phyloP scores from a whole-genome alignment of 306 rosid species.

The Inga oerstediana region DNA sequence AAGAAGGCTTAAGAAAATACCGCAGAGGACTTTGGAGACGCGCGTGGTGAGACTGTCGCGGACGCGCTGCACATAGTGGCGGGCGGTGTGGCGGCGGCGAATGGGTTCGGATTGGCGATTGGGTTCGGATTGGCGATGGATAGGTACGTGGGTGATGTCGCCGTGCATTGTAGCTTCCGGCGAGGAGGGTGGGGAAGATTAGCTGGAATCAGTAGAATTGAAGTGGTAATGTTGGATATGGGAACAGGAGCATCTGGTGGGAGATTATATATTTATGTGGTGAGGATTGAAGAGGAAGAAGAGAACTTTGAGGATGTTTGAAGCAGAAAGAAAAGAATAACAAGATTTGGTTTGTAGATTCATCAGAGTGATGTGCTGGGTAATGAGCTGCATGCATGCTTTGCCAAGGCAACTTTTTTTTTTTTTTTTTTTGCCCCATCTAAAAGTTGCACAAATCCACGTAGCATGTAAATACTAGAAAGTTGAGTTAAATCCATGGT shows the following conservation, averaged over 20 bases:
- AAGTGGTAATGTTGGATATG: neutral
- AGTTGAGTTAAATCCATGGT: too few relatives aligned
- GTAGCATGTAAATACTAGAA: neutral
- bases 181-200: neutral
- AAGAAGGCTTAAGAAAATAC: slow-evolving; percentile 62
- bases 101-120: slow-evolving; percentile 28
- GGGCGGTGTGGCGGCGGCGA: slow-evolving; percentile 64
- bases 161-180: slow-evolving; percentile 38
- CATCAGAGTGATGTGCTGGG: neutral
- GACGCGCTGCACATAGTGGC: slow-evolving; percentile 71
- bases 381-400: slow-evolving; percentile 27
- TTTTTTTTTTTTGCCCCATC: too few relatives aligned
- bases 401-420: slow-evolving; percentile 3
- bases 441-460: neutral
- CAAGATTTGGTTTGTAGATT: slow-evolving; percentile 17
- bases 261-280: slow-evolving; percentile 28
- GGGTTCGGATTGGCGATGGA: slow-evolving; percentile 35
- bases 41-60: slow-evolving; percentile 79
- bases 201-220: too few relatives aligned
- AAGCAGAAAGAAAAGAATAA: slow-evolving; percentile 69
- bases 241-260: neutral
- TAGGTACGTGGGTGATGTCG: slow-evolving; percentile 43
- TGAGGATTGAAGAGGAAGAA: slow-evolving; percentile 29
- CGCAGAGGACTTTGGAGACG: slow-evolving; percentile 66
- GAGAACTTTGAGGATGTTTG: slow-evolving; percentile 50